Evolutionary conservation across 495 filamentous ascomycete genomes (phyloP).

Genomic region (Mytilinidion resinicola): DNA sequence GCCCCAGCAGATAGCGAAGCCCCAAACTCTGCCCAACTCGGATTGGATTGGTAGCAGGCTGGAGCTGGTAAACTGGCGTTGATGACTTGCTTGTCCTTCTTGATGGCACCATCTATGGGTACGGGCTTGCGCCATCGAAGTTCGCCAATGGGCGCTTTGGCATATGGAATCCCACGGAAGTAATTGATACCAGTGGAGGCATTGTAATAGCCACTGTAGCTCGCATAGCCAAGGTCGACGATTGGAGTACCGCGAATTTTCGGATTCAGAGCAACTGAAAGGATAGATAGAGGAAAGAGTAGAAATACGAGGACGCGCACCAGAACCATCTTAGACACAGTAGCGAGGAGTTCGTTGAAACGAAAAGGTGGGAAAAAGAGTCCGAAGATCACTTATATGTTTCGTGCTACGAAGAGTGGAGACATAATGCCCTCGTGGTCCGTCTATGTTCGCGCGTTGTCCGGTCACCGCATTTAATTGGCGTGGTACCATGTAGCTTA

Average conservation of each 20-base stretch:
- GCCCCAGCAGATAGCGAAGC: background rate
- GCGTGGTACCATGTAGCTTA: too few relatives aligned
- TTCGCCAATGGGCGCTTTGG: background rate
- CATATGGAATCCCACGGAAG: background rate
- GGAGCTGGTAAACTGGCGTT: background rate
- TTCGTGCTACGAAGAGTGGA: too few relatives aligned
- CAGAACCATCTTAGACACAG: too few relatives aligned
- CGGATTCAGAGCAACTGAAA: too few relatives aligned
- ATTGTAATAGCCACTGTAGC: background rate
- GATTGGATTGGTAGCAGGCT: background rate
- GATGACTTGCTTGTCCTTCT: background rate
- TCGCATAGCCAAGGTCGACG: background rate
- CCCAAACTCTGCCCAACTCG: background rate
- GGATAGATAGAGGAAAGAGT: too few relatives aligned
- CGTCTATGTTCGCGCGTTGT: too few relatives aligned
- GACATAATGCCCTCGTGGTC: too few relatives aligned
- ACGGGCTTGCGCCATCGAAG: background rate
- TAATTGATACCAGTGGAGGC: background rate
- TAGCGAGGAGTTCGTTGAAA: too few relatives aligned
- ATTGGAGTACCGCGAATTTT: background rate
- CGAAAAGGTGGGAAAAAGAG: too few relatives aligned
- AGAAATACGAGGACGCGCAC: too few relatives aligned
- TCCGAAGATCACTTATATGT: too few relatives aligned
- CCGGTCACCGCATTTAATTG: too few relatives aligned
- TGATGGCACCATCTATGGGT: background rate